A percentile compares a stretch with the other conserved stretches of the same genome.
Evolutionary conservation across 2,329 filamentous ascomycete genomes (phyloP).

Genomic region (Clarireedia paspali): DNA sequence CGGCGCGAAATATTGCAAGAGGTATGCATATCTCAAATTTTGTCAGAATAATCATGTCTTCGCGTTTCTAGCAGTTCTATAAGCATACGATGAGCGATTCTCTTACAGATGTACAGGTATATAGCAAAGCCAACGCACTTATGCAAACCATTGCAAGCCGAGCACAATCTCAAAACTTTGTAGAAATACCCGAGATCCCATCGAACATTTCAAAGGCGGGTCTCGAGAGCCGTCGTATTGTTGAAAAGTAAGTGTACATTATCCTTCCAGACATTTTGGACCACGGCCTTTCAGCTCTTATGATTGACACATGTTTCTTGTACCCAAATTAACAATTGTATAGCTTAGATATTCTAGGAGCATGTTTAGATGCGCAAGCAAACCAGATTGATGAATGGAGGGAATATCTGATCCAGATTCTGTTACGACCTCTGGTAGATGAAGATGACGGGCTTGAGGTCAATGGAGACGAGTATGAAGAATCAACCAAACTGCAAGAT

Average conservation of each 20-base stretch:
- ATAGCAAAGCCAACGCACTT: constrained; percentile 47
- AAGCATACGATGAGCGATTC: no score
- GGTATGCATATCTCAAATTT: constrained; percentile 13
- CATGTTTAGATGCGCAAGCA: constrained; percentile 64
- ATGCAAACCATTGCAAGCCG: constrained; percentile 57
- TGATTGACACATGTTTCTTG: neutral
- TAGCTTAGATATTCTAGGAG: constrained; percentile 66
- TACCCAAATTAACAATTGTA: neutral
- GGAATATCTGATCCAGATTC: constrained; percentile 60
- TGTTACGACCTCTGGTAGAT: constrained; percentile 72
- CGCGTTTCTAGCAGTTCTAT: no score
- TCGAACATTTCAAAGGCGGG: constrained; percentile 44
- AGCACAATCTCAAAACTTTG: constrained; percentile 46
- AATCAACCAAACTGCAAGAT: constrained; percentile 81
- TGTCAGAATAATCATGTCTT: constrained; percentile 16
- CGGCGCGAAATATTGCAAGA: constrained; percentile 71
- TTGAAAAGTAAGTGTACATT: neutral
- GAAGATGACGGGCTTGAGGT: constrained; percentile 69
- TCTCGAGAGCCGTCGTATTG: neutral
- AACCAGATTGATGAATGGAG: constrained; percentile 68
- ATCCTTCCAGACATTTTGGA: no score
- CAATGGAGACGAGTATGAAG: constrained; percentile 84
- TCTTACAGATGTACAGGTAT: neutral
- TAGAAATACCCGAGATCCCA: constrained; percentile 54
- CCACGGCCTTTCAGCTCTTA: no score